Conservation (phyloP, 2,329 filamentous ascomycete species). For the Lachnellula subtilissima region DNA sequence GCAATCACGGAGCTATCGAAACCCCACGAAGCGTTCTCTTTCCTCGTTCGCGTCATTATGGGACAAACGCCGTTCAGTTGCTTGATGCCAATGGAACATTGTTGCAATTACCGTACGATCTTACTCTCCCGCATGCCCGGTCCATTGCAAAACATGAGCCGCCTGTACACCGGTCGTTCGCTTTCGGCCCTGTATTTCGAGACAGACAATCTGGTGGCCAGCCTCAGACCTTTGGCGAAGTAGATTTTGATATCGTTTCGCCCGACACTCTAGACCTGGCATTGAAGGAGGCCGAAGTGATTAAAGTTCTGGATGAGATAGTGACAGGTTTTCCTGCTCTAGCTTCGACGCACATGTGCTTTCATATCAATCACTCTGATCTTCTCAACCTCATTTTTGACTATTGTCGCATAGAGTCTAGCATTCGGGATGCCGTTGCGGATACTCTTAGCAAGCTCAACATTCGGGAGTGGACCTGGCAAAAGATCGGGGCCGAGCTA, state of each 20-base stretch:
- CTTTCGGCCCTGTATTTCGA: constrained; percentile 84
- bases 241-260: constrained; percentile 95
- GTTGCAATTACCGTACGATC: constrained; percentile 87
- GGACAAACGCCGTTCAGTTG: constrained; percentile 68
- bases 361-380: constrained; percentile 84
- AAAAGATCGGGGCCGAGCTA: constrained; percentile 76
- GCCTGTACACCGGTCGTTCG: constrained; percentile 70
- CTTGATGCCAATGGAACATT: constrained; percentile 82
- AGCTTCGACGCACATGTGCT: constrained; percentile 69
- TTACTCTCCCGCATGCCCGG: constrained; percentile 84
- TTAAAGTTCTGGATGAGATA: constrained; percentile 93
- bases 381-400: constrained; percentile 86
- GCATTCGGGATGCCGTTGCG: constrained; percentile 67
- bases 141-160: constrained; percentile 70
- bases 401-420: constrained; percentile 71
- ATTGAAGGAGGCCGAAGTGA: constrained; percentile 85
- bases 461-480: constrained; percentile 73
- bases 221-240: constrained; percentile 77
- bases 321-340: constrained; percentile 74
- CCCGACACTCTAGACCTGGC: constrained; percentile 74
- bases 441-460: constrained; percentile 85
- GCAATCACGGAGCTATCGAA: constrained; percentile 84
- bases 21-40: constrained; percentile 70
- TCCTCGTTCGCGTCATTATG: constrained; percentile 76
- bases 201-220: constrained; percentile 74